A percentile compares a stretch with the other conserved stretches of the same genome.
These are phyloP conservation scores for Eucalyptus brandiana DNA, from an alignment of 345 rosid species.

Conservation along the genomic window DNA sequence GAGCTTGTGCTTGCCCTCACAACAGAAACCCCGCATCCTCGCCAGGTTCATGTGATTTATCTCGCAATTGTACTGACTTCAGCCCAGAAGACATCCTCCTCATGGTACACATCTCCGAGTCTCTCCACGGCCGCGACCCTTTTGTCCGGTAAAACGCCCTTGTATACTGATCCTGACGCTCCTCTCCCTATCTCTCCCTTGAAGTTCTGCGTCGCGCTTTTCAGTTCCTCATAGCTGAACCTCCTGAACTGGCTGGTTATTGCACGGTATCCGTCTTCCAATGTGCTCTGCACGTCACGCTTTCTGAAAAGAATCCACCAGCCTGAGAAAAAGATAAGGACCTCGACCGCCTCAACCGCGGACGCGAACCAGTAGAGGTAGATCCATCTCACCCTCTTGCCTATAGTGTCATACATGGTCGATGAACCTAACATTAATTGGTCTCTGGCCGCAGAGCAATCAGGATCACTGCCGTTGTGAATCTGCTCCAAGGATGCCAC, in stretches of 20 bases:
- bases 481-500: background rate
- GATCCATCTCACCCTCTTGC: constrained; percentile 13
- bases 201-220: constrained; percentile 18
- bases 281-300: background rate
- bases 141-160: constrained; percentile 23
- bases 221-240: constrained; percentile 16
- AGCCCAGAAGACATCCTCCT: constrained; percentile 37
- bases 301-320: constrained; percentile 17
- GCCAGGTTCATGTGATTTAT: constrained; percentile 47
- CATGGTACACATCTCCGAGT: constrained; percentile 21
- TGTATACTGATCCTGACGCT: constrained; percentile 31
- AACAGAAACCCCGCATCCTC: constrained; percentile 41
- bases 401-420: background rate
- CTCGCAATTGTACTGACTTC: constrained; percentile 35
- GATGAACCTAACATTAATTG: background rate
- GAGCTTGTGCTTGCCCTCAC: constrained; percentile 20
- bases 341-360: constrained; percentile 14
- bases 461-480: background rate
- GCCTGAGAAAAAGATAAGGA: background rate
- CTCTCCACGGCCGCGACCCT: constrained; percentile 34
- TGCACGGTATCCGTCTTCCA: constrained; percentile 9
- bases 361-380: constrained; percentile 24
- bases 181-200: constrained; percentile 29
- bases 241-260: constrained; percentile 11
- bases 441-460: background rate